phyloP scores from a whole-genome alignment of 2,329 filamentous ascomycete species.

The Claviceps pusilla region DNA sequence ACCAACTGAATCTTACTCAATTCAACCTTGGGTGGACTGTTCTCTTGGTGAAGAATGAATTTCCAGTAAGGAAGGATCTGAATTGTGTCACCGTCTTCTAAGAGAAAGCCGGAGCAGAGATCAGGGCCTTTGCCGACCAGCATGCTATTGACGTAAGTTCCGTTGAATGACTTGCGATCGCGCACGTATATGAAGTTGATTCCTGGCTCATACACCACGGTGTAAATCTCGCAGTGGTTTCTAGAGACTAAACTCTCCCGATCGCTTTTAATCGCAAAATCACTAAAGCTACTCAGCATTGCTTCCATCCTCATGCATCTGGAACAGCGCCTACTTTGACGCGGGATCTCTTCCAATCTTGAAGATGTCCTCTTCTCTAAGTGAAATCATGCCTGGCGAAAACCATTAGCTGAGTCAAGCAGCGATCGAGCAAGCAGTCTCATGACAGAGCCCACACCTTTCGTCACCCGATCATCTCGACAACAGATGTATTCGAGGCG shows the following conservation, averaged over 20 bases:
- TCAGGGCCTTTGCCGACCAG: conserved; percentile 26
- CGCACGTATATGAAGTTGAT: conserved; percentile 36
- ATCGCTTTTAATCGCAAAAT: conserved; percentile 23
- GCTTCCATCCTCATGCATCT: not conserved
- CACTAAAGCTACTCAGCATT: conserved; percentile 10
- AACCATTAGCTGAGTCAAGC: conserved; percentile 1
- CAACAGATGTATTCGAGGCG: conserved; percentile 4
- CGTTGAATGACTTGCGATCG: conserved; percentile 38
- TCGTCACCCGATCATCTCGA: not conserved
- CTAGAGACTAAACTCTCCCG: conserved; percentile 30
- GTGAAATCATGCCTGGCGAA: conserved; percentile 13
- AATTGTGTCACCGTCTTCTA: conserved; percentile 36
- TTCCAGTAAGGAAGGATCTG: conserved; percentile 24
- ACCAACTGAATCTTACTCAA: conserved; percentile 17
- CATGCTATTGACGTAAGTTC: conserved; percentile 35
- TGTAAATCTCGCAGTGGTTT: conserved; percentile 41
- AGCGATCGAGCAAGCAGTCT: not conserved
- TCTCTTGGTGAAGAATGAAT: conserved; percentile 19
- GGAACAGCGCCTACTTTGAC: conserved; percentile 17
- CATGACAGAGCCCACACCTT: not conserved
- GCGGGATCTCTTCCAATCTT: conserved; percentile 21
- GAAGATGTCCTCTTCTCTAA: conserved; percentile 18
- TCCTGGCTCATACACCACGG: conserved; percentile 32
- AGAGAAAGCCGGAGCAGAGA: conserved; percentile 28
- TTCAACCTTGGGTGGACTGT: conserved; percentile 7